A percentile compares a stretch with the other conserved stretches of the same genome.
phyloP scores from a whole-genome alignment of 2,329 filamentous ascomycete species.

The Diaporthe helianthi region DNA sequence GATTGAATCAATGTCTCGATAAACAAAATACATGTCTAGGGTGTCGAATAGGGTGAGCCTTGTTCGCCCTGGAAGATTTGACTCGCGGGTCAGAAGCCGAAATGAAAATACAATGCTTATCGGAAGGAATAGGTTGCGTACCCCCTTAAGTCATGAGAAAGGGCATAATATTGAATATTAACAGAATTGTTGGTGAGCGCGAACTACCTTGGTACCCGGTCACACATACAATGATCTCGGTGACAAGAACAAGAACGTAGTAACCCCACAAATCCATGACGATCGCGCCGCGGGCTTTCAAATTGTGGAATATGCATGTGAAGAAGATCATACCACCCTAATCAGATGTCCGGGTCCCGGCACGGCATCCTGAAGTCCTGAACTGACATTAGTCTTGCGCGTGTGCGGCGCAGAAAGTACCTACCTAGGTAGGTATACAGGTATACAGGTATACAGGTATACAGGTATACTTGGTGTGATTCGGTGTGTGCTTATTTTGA shows the following conservation, averaged over 20 bases:
- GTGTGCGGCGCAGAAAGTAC: background rate
- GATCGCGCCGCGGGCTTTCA: background rate
- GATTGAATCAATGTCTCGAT: background rate
- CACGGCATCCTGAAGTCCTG: too few relatives aligned
- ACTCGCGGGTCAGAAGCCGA: conserved; percentile 4
- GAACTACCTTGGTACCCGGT: background rate
- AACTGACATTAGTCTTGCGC: too few relatives aligned
- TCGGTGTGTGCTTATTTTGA: conserved; percentile 3
- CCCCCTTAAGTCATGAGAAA: background rate
- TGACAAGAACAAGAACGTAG: conserved; percentile 9
- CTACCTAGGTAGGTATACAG: too few relatives aligned
- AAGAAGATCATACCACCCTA: background rate
- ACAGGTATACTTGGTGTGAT: too few relatives aligned
- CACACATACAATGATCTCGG: conserved; percentile 1
- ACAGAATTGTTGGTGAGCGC: background rate
- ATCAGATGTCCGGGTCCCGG: background rate
- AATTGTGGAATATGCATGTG: background rate
- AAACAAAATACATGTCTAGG: background rate
- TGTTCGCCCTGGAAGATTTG: background rate
- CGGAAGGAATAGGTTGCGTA: background rate
- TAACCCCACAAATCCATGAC: background rate
- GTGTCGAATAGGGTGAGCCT: background rate
- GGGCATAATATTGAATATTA: background rate
- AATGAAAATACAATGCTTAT: conserved; percentile 1
- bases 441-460: too few relatives aligned